Base-by-base conservation (phyloP, 129 eudicot genomes). In the Centella asiatica region DNA sequence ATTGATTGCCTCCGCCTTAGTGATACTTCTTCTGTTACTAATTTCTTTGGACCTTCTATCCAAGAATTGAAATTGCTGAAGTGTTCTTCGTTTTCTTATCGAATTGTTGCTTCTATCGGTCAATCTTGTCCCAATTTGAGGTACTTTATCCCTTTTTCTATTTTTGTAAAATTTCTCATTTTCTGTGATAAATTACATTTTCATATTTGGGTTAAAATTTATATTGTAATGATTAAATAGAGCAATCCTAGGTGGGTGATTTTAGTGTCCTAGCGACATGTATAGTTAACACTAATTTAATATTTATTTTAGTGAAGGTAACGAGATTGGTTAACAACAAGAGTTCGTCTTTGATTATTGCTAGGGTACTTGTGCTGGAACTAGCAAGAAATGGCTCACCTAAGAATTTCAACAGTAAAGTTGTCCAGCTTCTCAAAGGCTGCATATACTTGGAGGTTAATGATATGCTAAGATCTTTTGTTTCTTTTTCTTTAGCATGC, bases 361-460 rank as follows among this genome's bases (percentile, higher is more conserved):
- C 71, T 69, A 85, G 95, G 83, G 69, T 75, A 62, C 90, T 87
- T 57, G 69, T 66, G 52, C 62, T 87, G 34, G 95, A 87, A 69
- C 46, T 80, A 60, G 60, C 66, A 22, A 77, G 66, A 59, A 19
- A 25, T n/a, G 46, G 42, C 26, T 17, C 65, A 2, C 59, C 81
- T 33, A 57, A 42, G 18, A 27, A 34, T 29, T 73, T 70, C 3
- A 54, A 59, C 59, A 37, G 28, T 32, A 49, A 68, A 44, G 62
- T 80, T 23, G 32, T 42, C 7, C 34, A 42, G 36, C 59, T 78
- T 65, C 73, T 80, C 71, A 19, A 42, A 44, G 61, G 60, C 5
- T 64, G 85, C 39, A 51, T 7, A 18, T 60, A 2, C 67, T 73
- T 87, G 68, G 89, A 86, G 85, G 95, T 82, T 77, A 57, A 20